Conservation (phyloP, 768 basidiomycete species). For the Suillus alpinus region DNA sequence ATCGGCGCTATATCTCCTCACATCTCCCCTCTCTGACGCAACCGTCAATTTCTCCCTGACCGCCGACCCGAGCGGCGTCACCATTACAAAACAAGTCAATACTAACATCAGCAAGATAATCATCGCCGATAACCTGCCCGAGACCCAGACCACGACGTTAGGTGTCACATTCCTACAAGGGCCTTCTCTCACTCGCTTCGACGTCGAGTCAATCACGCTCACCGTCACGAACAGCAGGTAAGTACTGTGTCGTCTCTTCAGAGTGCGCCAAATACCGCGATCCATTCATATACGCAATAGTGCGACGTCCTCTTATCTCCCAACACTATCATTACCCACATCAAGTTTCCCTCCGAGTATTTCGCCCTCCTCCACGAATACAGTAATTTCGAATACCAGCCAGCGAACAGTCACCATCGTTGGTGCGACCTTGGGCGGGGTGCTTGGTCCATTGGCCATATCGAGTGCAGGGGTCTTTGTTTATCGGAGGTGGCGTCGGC, state of each 20-base stretch:
- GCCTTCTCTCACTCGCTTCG: slow-evolving; percentile 29
- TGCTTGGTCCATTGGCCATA: slow-evolving; percentile 13
- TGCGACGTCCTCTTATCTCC: slow-evolving; percentile 26
- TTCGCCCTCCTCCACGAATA: slow-evolving; percentile 9
- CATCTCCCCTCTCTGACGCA: slow-evolving; percentile 46
- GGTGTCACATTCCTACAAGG: slow-evolving; percentile 38
- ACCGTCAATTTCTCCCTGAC: slow-evolving; percentile 51
- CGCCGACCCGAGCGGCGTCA: slow-evolving; percentile 32
- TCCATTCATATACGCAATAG: slow-evolving; percentile 7
- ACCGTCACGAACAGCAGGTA: slow-evolving; percentile 39
- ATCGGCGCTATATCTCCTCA: slow-evolving; percentile 42
- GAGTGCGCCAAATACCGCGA: not conserved
- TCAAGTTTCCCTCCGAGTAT: slow-evolving; percentile 22
- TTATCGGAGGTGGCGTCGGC: slow-evolving; percentile 9
- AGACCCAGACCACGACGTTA: slow-evolving; percentile 39
- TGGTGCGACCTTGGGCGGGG: slow-evolving; percentile 12
- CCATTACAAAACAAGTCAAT: slow-evolving; percentile 37
- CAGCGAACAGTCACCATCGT: slow-evolving; percentile 14
- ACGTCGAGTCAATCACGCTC: slow-evolving; percentile 37
- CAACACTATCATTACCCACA: slow-evolving; percentile 19
- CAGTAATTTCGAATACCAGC: slow-evolving; percentile 1
- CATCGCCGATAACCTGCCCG: slow-evolving; percentile 38
- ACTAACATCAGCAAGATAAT: slow-evolving; percentile 38
- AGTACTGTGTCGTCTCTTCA: slow-evolving; percentile 6
- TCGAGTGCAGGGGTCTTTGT: slow-evolving; percentile 7